Evolutionary conservation across 1,284 basidiomycete genomes (phyloP), one percentile per base, ranked within the genome.

Genomic region (Microbotryum violaceum): DNA sequence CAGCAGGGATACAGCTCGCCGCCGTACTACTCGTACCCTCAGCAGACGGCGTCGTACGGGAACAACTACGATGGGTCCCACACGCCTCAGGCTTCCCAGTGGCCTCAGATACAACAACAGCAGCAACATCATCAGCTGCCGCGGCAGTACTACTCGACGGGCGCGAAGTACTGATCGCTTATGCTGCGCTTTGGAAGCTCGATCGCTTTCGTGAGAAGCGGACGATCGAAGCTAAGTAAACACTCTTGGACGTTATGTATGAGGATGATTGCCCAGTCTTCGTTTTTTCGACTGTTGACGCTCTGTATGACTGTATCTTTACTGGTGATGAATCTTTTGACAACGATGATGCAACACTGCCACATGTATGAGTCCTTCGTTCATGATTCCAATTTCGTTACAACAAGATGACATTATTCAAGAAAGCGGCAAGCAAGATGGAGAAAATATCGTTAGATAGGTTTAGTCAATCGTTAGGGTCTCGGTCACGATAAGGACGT

Each of bases 221-320:
- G 20, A 44, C 48, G 57, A 47, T 49, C 56, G 14, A 44, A 54
- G n/a, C 50, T 54, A 23, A 57, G 50, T 61, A 54, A 6, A 44
- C 33, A 27, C 29, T 42, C 29, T 33, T 42, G 16, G 37, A 16
- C 16, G 12, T 42, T 42, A 16, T 42, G 37, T 18, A 42, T 42
- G 37, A 42, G 33, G 33, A 9, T 37, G 10, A 37, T 37, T 4
- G 12, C 60, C 55, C 1, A 42, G 7, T 52, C 48, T 29, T 49
- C 49, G 7, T 23, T 29, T 46, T n/a, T n/a, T 49, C 49, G 45
- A 61, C 61, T 6, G 50, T n/a, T 18, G 70, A 60, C 51, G 70
- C 70, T 21, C 70, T 59, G 42, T 60, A 56, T 62, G 65, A 72
- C 5, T 63, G 58, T 7, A 57, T 58, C 57, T 71, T 25, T 54